Conservation (phyloP, 2,329 filamentous ascomycete species). For the Periconia digitata region DNA sequence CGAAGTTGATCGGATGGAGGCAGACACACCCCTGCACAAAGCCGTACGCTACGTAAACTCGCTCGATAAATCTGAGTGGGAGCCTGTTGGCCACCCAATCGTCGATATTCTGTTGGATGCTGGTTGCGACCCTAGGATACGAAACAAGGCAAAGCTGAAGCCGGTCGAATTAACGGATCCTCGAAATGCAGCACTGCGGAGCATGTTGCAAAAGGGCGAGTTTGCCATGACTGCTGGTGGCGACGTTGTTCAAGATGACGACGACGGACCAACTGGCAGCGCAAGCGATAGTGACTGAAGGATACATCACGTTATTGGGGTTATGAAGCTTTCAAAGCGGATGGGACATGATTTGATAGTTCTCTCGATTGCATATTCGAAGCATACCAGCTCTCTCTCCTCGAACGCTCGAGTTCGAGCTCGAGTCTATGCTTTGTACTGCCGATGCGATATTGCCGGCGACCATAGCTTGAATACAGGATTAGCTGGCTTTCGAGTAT, state of each 20-base stretch:
- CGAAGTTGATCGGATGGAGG: slow-evolving; percentile 68
- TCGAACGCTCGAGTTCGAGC: not conserved
- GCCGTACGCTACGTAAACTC: slow-evolving; percentile 76
- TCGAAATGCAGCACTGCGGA: slow-evolving; percentile 61
- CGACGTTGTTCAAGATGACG: slow-evolving; percentile 54
- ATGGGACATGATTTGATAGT: not conserved
- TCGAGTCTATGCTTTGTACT: too few relatives aligned
- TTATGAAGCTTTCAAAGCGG: too few relatives aligned
- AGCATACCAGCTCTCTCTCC: not conserved
- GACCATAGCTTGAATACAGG: not conserved
- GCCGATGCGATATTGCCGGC: not conserved
- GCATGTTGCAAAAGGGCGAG: slow-evolving; percentile 70
- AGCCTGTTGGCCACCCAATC: slow-evolving; percentile 67
- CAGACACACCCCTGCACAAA: slow-evolving; percentile 78
- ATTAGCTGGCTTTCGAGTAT: too few relatives aligned
- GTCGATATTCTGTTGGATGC: slow-evolving; percentile 83
- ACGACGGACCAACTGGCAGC: slow-evolving; percentile 50
- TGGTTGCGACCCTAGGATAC: slow-evolving; percentile 64
- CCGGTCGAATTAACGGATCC: slow-evolving; percentile 75
- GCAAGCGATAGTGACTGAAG: slow-evolving; percentile 50
- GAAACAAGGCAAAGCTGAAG: slow-evolving; percentile 74
- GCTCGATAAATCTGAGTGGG: slow-evolving; percentile 63
- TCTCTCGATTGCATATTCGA: not conserved
- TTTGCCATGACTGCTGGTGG: slow-evolving; percentile 56
- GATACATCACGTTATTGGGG: not conserved